Conservation (phyloP, 495 filamentous ascomycete genomes). For the Physcia stellaris region DNA sequence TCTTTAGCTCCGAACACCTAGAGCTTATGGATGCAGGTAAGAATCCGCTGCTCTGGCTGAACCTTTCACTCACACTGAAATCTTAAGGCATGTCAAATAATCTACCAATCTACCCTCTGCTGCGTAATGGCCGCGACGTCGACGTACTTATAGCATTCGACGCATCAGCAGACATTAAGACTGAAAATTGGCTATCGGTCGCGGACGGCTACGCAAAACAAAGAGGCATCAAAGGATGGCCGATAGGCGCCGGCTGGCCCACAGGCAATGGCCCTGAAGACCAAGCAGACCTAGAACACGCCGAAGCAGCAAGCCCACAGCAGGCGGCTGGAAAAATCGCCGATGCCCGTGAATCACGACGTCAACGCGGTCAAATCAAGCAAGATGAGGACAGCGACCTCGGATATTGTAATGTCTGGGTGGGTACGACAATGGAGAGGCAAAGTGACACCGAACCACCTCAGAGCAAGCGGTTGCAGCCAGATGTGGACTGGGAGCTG, state of each 20-base stretch:
- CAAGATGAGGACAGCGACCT: slow-evolving; percentile 40
- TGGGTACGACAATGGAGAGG: slow-evolving; percentile 65
- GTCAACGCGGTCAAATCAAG: slow-evolving; percentile 13
- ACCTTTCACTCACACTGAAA: too few relatives aligned
- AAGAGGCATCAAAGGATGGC: slow-evolving; percentile 85
- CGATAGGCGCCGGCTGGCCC: slow-evolving; percentile 83
- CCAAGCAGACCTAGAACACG: slow-evolving; percentile 48
- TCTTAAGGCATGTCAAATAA: slow-evolving; percentile 99
- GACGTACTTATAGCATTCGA: slow-evolving; percentile 90
- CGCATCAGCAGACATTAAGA: slow-evolving; percentile 68
- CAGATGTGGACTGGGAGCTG: slow-evolving; percentile 57
- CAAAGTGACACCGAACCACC: slow-evolving; percentile 46
- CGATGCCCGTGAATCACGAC: slow-evolving; percentile 37
- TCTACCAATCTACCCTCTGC: slow-evolving; percentile 83
- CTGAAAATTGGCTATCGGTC: slow-evolving; percentile 85
- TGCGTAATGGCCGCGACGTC: slow-evolving; percentile 73
- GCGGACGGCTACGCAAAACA: slow-evolving; percentile 85
- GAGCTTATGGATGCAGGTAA: slow-evolving; percentile 92
- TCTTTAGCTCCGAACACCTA: slow-evolving; percentile 54
- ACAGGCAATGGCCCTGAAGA: slow-evolving; percentile 36
- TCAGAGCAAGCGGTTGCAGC: slow-evolving; percentile 42
- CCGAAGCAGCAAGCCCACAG: slow-evolving; percentile 44
- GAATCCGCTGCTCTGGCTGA: too few relatives aligned
- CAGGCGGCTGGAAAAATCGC: slow-evolving; percentile 50
- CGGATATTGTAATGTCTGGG: slow-evolving; percentile 89